Evolutionary conservation across 2,329 filamentous ascomycete species (phyloP).

Genomic region (Fusarium metavorans): DNA sequence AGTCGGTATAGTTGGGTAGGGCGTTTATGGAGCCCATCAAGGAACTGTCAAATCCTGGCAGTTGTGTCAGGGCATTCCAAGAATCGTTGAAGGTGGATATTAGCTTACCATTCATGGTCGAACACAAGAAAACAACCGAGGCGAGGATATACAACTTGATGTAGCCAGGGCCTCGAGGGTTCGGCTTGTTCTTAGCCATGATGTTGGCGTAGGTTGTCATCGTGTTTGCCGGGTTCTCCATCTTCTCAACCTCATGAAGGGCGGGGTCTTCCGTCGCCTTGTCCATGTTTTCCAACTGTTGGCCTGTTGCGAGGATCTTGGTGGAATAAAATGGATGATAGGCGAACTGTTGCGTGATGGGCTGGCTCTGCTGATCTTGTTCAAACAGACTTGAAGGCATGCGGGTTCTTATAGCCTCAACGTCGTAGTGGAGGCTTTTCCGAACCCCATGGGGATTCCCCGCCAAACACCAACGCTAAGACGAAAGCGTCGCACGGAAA

Average conservation of each 20-base stretch:
- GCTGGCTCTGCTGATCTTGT: background rate
- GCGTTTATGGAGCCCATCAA: constrained; percentile 60
- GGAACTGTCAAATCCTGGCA: constrained; percentile 53
- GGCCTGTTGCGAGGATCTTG: background rate
- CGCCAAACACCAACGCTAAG: background rate
- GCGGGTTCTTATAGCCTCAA: background rate
- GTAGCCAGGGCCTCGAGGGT: constrained; percentile 25
- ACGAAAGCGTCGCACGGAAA: constrained; percentile 8
- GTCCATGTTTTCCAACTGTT: constrained; percentile 7
- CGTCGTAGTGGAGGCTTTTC: background rate
- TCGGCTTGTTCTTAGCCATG: constrained; percentile 23
- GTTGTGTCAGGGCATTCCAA: background rate
- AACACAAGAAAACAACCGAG: constrained; percentile 47
- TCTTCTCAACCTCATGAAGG: constrained; percentile 7
- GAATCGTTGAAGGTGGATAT: background rate
- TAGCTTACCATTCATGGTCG: constrained; percentile 55
- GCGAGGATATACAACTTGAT: constrained; percentile 19
- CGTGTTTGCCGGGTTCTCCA: constrained; percentile 1
- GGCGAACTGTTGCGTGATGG: background rate
- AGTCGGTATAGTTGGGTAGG: constrained; percentile 54
- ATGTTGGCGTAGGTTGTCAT: constrained; percentile 17
- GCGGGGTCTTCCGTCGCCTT: constrained; percentile 8
- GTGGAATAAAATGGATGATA: background rate
- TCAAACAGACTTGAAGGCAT: background rate
- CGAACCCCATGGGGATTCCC: constrained; percentile 15